phyloP scores from a whole-genome alignment of 352 stramenopile genomes.

The Phytopythium mirpurense region DNA sequence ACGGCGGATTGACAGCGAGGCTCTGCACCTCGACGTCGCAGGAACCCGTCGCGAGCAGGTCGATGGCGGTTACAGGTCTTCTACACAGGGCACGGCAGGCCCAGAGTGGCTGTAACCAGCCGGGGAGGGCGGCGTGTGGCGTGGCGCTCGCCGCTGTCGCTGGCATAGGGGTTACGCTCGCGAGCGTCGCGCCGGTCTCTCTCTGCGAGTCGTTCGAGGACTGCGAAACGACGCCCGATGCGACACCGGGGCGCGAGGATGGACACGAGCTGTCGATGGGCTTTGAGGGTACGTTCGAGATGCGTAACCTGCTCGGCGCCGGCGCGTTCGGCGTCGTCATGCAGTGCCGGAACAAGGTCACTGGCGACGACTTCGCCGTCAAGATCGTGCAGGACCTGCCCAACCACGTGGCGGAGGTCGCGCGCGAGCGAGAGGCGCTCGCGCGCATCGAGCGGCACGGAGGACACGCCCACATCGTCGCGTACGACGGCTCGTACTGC shows the following conservation, averaged over 20 bases:
- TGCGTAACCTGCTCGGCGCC: constrained; percentile 51
- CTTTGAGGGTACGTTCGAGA: constrained; percentile 69
- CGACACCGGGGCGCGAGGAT: too few species aligned
- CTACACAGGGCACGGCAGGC: not conserved
- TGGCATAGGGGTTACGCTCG: not conserved
- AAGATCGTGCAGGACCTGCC: constrained; percentile 72
- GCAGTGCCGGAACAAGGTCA: constrained; percentile 64
- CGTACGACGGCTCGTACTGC: constrained; percentile 54
- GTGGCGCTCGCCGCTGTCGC: too few species aligned
- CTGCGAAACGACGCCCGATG: constrained; percentile 9
- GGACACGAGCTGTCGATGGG: constrained; percentile 2
- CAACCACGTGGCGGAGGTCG: constrained; percentile 51
- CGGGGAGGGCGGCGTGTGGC: too few species aligned
- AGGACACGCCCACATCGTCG: constrained; percentile 60
- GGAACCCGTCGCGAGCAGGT: not conserved
- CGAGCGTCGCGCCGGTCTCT: not conserved
- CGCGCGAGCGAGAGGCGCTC: constrained; percentile 54
- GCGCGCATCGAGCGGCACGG: constrained; percentile 41
- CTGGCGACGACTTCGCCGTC: constrained; percentile 56
- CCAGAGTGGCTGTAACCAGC: not conserved
- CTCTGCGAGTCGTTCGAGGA: constrained; percentile 11
- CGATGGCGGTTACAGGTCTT: not conserved
- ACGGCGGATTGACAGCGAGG: not conserved
- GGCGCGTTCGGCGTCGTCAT: constrained; percentile 83
- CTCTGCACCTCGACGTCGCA: not conserved